Evolutionary conservation across 345 rosid species (phyloP), one percentile per base, ranked within the genome.

Genomic region (Odontarrhena argentea): DNA sequence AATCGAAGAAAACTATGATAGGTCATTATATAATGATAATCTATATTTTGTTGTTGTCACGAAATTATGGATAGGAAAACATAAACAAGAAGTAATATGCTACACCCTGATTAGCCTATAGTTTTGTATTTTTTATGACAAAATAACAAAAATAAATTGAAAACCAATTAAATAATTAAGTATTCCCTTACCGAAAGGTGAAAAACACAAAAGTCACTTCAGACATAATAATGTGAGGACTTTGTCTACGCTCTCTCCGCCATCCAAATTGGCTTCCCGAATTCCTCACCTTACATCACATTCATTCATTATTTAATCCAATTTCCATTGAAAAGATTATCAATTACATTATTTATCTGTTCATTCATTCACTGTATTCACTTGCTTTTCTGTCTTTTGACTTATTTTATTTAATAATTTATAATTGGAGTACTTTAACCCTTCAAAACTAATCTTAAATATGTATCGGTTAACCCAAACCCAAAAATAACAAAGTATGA

Each of bases 171-270:
- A 28, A 28, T 2, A 3, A 28, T 1, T 4, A 28, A 53, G 25
- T n/a, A 32, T 68, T 68, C 12, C 4, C 50, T 28, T 38, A 46
- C 50, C 11, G 63, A 70, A 37, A 71, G 49, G 49, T 54, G 35
- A 55, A 56, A 56, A 48, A 48, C 28, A 71, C 45, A 55, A 46
- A 69, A 63, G 70, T 57, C 66, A 72, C 47, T 49, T 36, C 8
- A 64, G 47, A 72, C 57, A 71, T 46, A 63, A 63, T 71, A 64
- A 62, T 55, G 51, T 55, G 75, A 63, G 55, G 35, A 70, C 64
- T 69, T 70, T 63, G 30, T 64, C 46, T 49, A 57, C 35, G 42
- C 49, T 57, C 65, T 57, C 65, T 57, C 46, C 34, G 36, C 70
- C 76, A 56, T 57, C 71, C 70, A 72, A 64, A 65, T 41, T 72